Evolutionary conservation across 495 filamentous ascomycete species (phyloP).

Genomic region (Umbilicaria muhlenbergii): DNA sequence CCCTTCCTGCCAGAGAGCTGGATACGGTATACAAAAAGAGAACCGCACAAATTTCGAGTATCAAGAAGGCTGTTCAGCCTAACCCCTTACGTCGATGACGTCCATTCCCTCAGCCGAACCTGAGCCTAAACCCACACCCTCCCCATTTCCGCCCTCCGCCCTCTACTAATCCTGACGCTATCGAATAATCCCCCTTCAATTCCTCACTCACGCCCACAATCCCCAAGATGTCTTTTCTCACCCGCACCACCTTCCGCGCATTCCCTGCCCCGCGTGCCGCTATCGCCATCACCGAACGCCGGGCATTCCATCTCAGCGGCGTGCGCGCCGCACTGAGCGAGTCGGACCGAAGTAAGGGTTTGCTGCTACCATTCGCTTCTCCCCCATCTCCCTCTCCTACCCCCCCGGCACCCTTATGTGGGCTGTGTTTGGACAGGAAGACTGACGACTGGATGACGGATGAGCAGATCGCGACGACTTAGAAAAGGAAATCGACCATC

Average conservation of each 20-base stretch:
- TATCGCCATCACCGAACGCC: neutral
- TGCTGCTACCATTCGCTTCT: too few relatives aligned
- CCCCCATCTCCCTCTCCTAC: neutral
- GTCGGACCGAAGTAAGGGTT: constrained; percentile 14
- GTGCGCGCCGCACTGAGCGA: constrained; percentile 10
- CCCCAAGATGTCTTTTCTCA: constrained; percentile 12
- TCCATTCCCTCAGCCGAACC: neutral
- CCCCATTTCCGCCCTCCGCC: neutral
- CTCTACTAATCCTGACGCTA: neutral
- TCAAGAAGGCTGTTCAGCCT: too few relatives aligned
- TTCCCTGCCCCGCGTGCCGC: neutral
- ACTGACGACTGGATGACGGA: too few relatives aligned
- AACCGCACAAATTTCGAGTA: too few relatives aligned
- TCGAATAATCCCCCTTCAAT: neutral
- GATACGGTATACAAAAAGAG: too few relatives aligned
- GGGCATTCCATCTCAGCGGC: constrained; percentile 5
- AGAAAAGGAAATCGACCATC: constrained; percentile 37
- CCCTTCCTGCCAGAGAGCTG: too few relatives aligned
- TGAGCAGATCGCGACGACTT: constrained; percentile 29
- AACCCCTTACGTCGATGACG: neutral
- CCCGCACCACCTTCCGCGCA: constrained; percentile 2
- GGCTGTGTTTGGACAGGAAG: too few relatives aligned
- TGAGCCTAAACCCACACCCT: neutral
- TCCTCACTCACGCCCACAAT: neutral
- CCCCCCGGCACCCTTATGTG: too few relatives aligned